These are phyloP conservation scores for Ophioceras dolichostomum DNA, from an alignment of 2,329 filamentous ascomycete genomes.

Conservation along the genomic window DNA sequence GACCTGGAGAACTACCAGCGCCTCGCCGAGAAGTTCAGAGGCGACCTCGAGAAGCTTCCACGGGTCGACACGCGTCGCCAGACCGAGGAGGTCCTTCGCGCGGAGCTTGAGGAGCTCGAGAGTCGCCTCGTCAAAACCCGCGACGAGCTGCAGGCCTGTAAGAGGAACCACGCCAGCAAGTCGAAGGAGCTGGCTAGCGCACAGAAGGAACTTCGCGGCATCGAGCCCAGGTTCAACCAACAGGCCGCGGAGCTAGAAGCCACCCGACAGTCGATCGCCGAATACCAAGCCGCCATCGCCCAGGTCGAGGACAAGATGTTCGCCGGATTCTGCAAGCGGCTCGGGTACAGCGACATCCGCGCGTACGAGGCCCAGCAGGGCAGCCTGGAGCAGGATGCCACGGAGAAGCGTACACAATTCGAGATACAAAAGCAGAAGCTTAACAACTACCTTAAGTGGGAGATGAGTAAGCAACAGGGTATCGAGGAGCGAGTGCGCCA, in stretches of 20 bases:
- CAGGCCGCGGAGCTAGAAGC: constrained; percentile 57
- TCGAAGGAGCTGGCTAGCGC: constrained; percentile 67
- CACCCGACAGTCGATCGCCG: constrained; percentile 34
- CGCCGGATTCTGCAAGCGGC: constrained; percentile 67
- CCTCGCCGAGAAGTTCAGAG: constrained; percentile 51
- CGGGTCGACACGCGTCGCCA: constrained; percentile 62
- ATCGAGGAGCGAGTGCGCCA: constrained; percentile 57
- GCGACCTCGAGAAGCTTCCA: constrained; percentile 69
- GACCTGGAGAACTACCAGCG: constrained; percentile 66
- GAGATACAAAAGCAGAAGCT: constrained; percentile 71
- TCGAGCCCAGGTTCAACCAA: constrained; percentile 66
- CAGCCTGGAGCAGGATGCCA: constrained; percentile 79
- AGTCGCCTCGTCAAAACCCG: constrained; percentile 59
- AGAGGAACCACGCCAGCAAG: constrained; percentile 76
- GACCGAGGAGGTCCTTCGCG: constrained; percentile 71
- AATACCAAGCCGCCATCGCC: constrained; percentile 52
- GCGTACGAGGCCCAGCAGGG: constrained; percentile 92
- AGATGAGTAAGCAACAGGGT: constrained; percentile 36
- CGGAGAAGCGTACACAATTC: constrained; percentile 77
- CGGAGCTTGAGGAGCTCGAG: constrained; percentile 68
- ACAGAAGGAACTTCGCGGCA: constrained; percentile 59
- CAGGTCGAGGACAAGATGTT: constrained; percentile 85
- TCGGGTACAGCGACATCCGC: constrained; percentile 81
- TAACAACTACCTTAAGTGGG: constrained; percentile 47
- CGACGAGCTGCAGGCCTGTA: constrained; percentile 65